phyloP scores from a whole-genome alignment of 176 grass and related monocot species.

The Panicum miliaceum region DNA sequence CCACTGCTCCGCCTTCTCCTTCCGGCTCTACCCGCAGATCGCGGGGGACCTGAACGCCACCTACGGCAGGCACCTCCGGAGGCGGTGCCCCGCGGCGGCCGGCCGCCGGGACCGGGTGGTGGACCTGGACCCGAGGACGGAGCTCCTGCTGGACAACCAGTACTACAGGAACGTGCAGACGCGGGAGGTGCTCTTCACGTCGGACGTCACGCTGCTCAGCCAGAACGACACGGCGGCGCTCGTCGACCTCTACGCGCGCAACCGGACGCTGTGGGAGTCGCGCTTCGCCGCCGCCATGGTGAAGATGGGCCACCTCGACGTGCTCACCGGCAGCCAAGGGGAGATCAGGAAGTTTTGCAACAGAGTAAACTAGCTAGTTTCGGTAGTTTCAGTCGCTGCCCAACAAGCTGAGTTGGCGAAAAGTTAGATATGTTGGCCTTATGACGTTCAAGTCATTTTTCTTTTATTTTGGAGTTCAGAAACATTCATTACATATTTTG shows the following conservation, averaged over 20 bases:
- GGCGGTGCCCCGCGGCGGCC: slow-evolving; percentile 33
- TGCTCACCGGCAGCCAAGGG: slow-evolving; percentile 52
- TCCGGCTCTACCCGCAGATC: slow-evolving; percentile 47
- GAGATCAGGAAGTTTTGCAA: slow-evolving; percentile 65
- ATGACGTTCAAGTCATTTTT: neutral
- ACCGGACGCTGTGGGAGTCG: slow-evolving; percentile 24
- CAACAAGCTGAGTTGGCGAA: neutral
- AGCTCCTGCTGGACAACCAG: slow-evolving; percentile 50
- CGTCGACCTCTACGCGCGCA: slow-evolving; percentile 48
- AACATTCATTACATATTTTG: neutral
- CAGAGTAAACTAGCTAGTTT: slow-evolving; percentile 44
- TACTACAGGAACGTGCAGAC: slow-evolving; percentile 61
- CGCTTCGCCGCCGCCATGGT: slow-evolving; percentile 68
- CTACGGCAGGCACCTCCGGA: neutral
- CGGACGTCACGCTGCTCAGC: slow-evolving; percentile 50
- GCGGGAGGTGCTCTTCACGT: slow-evolving; percentile 48
- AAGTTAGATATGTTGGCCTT: neutral
- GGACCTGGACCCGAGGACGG: slow-evolving; percentile 42
- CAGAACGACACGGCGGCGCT: slow-evolving; percentile 55
- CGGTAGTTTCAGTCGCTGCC: neutral
- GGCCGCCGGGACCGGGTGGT: slow-evolving; percentile 43
- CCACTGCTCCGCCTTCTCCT: slow-evolving; percentile 65
- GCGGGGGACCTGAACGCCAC: slow-evolving; percentile 21
- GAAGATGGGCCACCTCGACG: slow-evolving; percentile 68
- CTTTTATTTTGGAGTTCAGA: neutral